phyloP scores from a whole-genome alignment of 129 eudicot species.

The Lactuca saligna region DNA sequence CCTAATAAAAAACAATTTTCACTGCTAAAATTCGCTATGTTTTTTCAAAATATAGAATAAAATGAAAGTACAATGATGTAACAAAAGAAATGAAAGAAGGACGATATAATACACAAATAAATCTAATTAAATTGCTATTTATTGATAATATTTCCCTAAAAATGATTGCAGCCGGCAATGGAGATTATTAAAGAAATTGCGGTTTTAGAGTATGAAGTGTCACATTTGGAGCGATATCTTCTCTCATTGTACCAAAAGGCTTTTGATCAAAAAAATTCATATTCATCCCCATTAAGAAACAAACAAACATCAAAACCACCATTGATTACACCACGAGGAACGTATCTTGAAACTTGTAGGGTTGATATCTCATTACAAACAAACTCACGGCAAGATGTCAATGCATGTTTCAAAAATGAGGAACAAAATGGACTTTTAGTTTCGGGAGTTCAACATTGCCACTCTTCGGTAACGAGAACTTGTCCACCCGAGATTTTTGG shows the following conservation, averaged over 20 bases:
- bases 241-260: conserved; percentile 77
- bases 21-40: too few relatives aligned
- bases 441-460: conserved; percentile 67
- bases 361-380: conserved; percentile 44
- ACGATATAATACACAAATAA: too few relatives aligned
- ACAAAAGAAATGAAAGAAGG: too few relatives aligned
- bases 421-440: conserved; percentile 31
- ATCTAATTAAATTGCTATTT: background rate
- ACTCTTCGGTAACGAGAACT: conserved; percentile 62
- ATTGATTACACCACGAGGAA: conserved; percentile 58
- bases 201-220: conserved; percentile 72
- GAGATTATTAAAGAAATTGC: conserved; percentile 78
- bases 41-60: too few relatives aligned
- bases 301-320: conserved; percentile 40
- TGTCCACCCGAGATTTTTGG: conserved; percentile 44
- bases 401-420: conserved; percentile 17
- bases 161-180: conserved; percentile 67
- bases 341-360: conserved; percentile 48
- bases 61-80: too few relatives aligned
- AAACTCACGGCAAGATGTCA: conserved; percentile 30
- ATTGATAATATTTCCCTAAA: background rate
- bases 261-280: conserved; percentile 61
- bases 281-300: conserved; percentile 53
- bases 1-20: too few relatives aligned
- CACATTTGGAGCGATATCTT: conserved; percentile 85